Conservation (phyloP, 495 filamentous ascomycete species). For the Friedmanniomyces simplex region DNA sequence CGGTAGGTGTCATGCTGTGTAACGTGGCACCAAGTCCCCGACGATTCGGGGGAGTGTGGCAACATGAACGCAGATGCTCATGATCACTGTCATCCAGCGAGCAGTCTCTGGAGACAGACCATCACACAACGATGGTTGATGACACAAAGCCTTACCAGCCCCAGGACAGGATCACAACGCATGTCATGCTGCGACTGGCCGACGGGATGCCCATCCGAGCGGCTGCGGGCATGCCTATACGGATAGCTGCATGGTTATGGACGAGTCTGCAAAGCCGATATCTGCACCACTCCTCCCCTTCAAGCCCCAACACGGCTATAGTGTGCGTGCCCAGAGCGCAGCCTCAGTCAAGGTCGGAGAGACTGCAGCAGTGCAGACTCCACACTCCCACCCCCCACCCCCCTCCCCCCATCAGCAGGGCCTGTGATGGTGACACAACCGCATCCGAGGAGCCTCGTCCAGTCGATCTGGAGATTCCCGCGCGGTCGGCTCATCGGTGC, state of each 20-base stretch:
- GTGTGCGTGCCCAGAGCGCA: conserved; percentile 4
- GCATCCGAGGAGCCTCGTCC: background rate
- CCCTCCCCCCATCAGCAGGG: background rate
- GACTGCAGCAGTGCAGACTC: background rate
- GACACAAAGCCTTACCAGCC: background rate
- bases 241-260: background rate
- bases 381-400: no score
- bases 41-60: background rate
- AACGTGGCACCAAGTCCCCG: background rate
- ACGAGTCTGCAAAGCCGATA: background rate
- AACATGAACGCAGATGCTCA: background rate
- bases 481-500: background rate
- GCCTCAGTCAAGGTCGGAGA: conserved; percentile 4
- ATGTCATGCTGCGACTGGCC: background rate
- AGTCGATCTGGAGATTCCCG: background rate
- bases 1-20: background rate
- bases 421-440: background rate
- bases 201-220: background rate
- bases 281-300: conserved; percentile 3
- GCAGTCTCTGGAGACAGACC: no score
- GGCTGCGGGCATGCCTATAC: background rate
- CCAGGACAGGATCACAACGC: background rate
- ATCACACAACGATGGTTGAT: no score
- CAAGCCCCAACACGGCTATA: background rate
- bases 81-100: no score